These are phyloP conservation scores for Alternaria panax DNA, from an alignment of 2,329 filamentous ascomycete species.

Conservation along the genomic window DNA sequence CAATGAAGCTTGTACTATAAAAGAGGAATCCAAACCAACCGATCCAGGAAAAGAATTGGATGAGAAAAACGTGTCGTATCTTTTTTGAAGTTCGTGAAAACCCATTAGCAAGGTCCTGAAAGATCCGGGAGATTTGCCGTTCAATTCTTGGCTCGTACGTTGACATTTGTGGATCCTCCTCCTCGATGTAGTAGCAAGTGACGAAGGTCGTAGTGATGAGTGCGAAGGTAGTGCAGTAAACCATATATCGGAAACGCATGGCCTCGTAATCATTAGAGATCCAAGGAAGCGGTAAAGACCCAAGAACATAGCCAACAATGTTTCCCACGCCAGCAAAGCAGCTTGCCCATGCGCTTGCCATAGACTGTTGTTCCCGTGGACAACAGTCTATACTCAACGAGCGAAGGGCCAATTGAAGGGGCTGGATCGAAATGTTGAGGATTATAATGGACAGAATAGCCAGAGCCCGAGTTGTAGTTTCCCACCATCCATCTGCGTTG, in stretches of 20 bases:
- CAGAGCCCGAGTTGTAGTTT: not conserved
- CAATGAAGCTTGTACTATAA: slow-evolving; percentile 31
- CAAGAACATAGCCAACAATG: slow-evolving; percentile 37
- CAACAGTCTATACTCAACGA: slow-evolving; percentile 45
- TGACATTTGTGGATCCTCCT: not conserved
- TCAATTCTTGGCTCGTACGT: not conserved
- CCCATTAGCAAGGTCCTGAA: not conserved
- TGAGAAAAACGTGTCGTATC: slow-evolving; percentile 52
- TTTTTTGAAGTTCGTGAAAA: slow-evolving; percentile 6
- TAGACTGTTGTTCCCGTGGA: slow-evolving; percentile 38
- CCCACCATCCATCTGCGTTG: not conserved
- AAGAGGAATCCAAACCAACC: slow-evolving; percentile 50
- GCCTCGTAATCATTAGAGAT: slow-evolving; percentile 29
- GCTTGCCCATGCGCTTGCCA: slow-evolving; percentile 42
- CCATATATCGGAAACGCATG: slow-evolving; percentile 16
- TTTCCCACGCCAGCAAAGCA: slow-evolving; percentile 39
- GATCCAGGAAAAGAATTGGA: slow-evolving; percentile 66
- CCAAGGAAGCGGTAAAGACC: slow-evolving; percentile 27
- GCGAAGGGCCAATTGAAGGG: slow-evolving; percentile 43
- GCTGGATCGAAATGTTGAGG: slow-evolving; percentile 27
- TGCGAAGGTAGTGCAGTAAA: not conserved
- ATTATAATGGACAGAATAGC: not conserved
- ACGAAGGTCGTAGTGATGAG: slow-evolving; percentile 4
- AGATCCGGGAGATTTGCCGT: not conserved
- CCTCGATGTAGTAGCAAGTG: slow-evolving; percentile 2